Evolutionary conservation across 129 eudicot genomes (phyloP), one percentile per base, ranked within the genome.

Genomic region (Flaveria ramosissima): DNA sequence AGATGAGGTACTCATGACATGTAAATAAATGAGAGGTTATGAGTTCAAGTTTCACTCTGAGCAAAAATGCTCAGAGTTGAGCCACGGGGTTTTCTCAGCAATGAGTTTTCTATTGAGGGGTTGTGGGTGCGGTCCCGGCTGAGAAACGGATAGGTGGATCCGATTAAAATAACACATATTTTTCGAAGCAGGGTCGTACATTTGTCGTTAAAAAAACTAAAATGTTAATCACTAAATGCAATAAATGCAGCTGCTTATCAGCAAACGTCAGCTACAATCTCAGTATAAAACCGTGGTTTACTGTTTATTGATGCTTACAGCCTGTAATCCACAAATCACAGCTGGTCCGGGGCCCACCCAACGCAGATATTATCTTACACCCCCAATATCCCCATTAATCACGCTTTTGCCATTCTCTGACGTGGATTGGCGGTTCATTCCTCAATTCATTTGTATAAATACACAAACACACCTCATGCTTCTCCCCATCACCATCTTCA

Each of bases 211-310:
- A n/a, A n/a, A n/a, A n/a, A n/a, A 36, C 5, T 5, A 36, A 36
- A 36, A 36, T 36, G 8, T 36, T 36, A 36, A 36, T 36, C 41
- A 4, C 8, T 0, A 5, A 36, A 36, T 36, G 17, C 7, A 53
- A 77, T 66, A 39, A 50, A 71, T 43, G 65, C 72, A 78, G 30
- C 72, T 78, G 43, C 77, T 61, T 73, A 80, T 80, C 60, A 17
- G 69, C 74, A 26, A 13, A 43, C 70, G 84, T 80, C 75, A 74
- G 43, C 79, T 13, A 48, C 24, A n/a, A 26, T 27, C 45, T 27
- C 32, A 12, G n/a, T 48, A 47, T 43, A 48, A 48, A 48, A 27
- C 17, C 27, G 12, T 20, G 9, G 21, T 21, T 63, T 45, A 78
- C 65, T 71, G 69, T 75, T 14, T 48, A 59, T 56, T 9, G 56